These are phyloP conservation scores for Tanacetum coccineum DNA, from an alignment of 129 eudicot genomes.

Conservation along the genomic window DNA sequence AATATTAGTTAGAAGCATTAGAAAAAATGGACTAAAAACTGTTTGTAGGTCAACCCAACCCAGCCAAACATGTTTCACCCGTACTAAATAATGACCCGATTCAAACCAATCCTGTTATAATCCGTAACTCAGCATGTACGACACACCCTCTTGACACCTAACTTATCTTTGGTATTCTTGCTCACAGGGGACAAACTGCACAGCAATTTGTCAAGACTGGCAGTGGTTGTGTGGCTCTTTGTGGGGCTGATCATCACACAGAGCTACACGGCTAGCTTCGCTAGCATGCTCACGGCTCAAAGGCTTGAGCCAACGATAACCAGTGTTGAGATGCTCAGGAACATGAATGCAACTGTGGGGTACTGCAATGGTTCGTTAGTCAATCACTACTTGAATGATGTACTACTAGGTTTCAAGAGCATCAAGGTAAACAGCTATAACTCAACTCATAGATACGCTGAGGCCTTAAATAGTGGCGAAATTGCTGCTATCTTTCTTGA, in stretches of 20 bases:
- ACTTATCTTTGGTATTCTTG: too few relatives aligned
- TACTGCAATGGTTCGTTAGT: slow-evolving; percentile 32
- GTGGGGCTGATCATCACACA: slow-evolving; percentile 45
- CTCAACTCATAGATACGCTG: slow-evolving; percentile 24
- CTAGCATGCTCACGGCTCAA: slow-evolving; percentile 52
- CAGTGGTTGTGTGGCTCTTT: slow-evolving; percentile 45
- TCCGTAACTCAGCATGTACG: too few relatives aligned
- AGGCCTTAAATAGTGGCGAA: slow-evolving; percentile 29
- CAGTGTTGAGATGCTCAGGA: slow-evolving; percentile 32
- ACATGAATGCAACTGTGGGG: slow-evolving; percentile 33
- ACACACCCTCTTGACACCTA: too few relatives aligned
- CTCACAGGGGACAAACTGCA: slow-evolving; percentile 35
- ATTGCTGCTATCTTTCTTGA: slow-evolving; percentile 47
- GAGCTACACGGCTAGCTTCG: slow-evolving; percentile 60
- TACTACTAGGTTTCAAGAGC: slow-evolving; percentile 21
- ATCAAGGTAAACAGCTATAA: slow-evolving; percentile 24
- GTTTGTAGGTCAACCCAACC: too few relatives aligned
- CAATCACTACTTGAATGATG: not conserved
- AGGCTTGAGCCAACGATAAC: slow-evolving; percentile 35
- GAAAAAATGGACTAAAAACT: too few relatives aligned
- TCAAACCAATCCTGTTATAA: too few relatives aligned
- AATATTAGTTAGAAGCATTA: too few relatives aligned
- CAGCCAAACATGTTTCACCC: too few relatives aligned
- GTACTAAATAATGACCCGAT: too few relatives aligned
- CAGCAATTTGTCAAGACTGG: slow-evolving; percentile 45